Evolutionary conservation across 768 basidiomycete species (phyloP).

Genomic region (Lentinula sp.): DNA sequence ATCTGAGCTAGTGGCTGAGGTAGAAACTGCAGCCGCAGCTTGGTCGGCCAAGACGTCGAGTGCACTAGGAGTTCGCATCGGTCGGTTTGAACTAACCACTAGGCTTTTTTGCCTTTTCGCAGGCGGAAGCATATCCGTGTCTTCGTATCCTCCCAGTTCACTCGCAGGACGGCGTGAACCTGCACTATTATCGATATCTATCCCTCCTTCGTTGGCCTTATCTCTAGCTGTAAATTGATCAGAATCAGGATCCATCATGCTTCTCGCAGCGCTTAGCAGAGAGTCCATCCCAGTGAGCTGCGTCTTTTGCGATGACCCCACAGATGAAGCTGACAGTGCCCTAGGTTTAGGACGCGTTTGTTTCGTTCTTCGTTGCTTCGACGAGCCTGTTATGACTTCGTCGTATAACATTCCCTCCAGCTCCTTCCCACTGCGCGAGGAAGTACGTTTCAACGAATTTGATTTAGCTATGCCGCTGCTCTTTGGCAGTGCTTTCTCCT

Average conservation of each 20-base stretch:
- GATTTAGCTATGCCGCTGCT: not conserved
- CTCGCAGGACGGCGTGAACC: not conserved
- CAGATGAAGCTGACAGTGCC: conserved; percentile 9
- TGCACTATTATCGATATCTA: conserved; percentile 9
- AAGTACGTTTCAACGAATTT: not conserved
- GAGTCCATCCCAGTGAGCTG: conserved; percentile 46
- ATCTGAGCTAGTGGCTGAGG: conserved; percentile 18
- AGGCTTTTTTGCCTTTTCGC: not conserved
- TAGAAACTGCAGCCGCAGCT: conserved; percentile 48
- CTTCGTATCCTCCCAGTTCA: not conserved
- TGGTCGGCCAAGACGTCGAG: conserved; percentile 74
- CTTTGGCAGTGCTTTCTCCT: not conserved
- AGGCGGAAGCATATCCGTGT: not conserved
- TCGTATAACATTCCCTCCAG: not conserved
- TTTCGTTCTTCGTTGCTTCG: not conserved
- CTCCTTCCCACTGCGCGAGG: not conserved
- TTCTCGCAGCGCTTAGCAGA: conserved; percentile 53
- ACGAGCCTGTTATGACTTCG: not conserved
- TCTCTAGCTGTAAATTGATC: conserved; percentile 5
- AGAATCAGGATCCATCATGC: conserved; percentile 36
- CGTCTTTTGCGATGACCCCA: conserved; percentile 14
- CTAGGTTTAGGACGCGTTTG: not conserved
- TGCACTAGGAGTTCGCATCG: conserved; percentile 39
- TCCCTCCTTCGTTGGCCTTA: conserved; percentile 13
- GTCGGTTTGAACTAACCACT: not conserved